These are phyloP conservation scores for Dioszegia aurantiaca DNA, from an alignment of 768 basidiomycete species.

Conservation along the genomic window DNA sequence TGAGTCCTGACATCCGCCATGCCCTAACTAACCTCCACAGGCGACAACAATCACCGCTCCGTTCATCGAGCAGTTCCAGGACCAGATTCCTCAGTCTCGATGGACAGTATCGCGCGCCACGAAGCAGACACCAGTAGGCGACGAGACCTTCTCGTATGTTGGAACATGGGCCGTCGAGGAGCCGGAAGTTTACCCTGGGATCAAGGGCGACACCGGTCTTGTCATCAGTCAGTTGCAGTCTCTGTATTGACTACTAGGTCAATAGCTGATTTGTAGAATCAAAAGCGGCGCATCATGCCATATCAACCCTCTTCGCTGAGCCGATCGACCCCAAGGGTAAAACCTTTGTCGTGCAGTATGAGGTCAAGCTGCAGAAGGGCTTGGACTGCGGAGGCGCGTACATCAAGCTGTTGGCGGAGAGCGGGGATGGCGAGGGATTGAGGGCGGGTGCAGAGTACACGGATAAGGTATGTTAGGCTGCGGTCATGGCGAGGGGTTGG, in stretches of 20 bases:
- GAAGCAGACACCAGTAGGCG: conserved; percentile 93
- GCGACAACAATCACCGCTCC: conserved; percentile 71
- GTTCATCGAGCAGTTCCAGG: conserved; percentile 95
- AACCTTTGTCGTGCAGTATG: conserved; percentile 93
- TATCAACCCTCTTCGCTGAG: conserved; percentile 80
- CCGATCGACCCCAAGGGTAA: conserved; percentile 74
- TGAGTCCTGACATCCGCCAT: too few species aligned
- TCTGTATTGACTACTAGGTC: neutral
- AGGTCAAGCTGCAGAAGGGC: conserved; percentile 98
- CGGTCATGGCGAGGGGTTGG: too few species aligned
- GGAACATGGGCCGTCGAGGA: conserved; percentile 97
- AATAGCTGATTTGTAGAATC: conserved; percentile 56
- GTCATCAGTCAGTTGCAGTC: conserved; percentile 57
- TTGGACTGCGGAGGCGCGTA: conserved; percentile 99
- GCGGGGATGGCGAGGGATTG: conserved; percentile 43
- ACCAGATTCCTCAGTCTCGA: conserved; percentile 74
- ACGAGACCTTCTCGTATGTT: conserved; percentile 95
- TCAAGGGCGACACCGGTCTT: conserved; percentile 83
- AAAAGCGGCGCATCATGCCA: conserved; percentile 97
- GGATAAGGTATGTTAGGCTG: conserved; percentile 45
- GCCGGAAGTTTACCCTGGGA: conserved; percentile 64
- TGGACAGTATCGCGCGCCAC: conserved; percentile 98
- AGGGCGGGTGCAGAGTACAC: conserved; percentile 52
- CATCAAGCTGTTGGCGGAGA: conserved; percentile 74
- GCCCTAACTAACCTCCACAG: too few species aligned